Base-by-base conservation (phyloP, 108 stramenopile genomes). In the Nannochloropsis salina region DNA sequence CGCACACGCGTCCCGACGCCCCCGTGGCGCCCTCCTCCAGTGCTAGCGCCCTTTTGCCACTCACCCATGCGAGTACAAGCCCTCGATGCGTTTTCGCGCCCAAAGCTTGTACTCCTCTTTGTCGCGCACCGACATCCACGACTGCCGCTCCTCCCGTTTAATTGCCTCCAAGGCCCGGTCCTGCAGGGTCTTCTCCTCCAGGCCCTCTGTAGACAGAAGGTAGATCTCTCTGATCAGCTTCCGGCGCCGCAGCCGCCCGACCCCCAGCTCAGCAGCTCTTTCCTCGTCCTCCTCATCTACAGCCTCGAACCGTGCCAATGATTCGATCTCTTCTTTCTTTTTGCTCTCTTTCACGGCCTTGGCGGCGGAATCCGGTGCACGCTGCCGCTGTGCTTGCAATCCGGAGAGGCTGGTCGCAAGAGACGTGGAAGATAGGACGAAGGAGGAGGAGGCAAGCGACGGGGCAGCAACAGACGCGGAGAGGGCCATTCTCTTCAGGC, bases 261-360 rank as follows among this genome's bases (percentile, higher is more conserved):
- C 61, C n/a, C 61, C 6, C 61, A 74, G n/a, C 61, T 74, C 61
- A 15, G 15, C 8, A 15, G 20, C 61, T n/a, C 61, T n/a, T n/a
- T 74, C 61, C 61, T 74, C 61, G 61, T 74, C 61, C 61, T 74
- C 61, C 61, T 74, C 61, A 74, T 74, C 61, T n/a, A 3, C 6
- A 74, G 61, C 61, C 8, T 74, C 61, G n/a, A 74, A 74, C 20
- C 61, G 61, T n/a, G 61, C 61, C 61, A 74, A 8, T n/a, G 61
- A 4, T n/a, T 74, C 61, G 4, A 74, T 15, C 61, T 6, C 61
- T n/a, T 74, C 61, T 2, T 74, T 15, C 15, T 51, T n/a, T n/a
- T 74, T 74, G 61, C 61, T 74, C 8, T 8, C n/a, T 74, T 74
- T 74, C 20, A 15, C 61, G n/a, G 8, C 61, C 20, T n/a, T 31